Percentiles rank a stretch among this genome's conserved stretches.
Conservation (phyloP, 2,329 filamentous ascomycete genomes). For the Dactylella cylindrospora region DNA sequence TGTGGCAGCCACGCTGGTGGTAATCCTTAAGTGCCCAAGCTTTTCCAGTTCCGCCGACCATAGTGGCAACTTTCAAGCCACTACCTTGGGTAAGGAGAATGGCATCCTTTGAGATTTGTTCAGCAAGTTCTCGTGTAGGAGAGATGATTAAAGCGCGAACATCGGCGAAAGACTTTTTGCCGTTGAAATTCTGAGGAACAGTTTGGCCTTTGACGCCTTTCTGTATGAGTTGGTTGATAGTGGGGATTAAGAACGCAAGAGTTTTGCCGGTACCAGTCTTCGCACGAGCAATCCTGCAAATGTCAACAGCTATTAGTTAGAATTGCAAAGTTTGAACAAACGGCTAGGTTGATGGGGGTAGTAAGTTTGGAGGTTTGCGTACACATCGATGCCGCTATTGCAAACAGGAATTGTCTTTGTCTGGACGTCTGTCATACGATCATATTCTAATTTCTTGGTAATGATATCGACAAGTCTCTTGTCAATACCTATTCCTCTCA, state of each 20-base stretch:
- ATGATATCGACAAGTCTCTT: slow-evolving; percentile 67
- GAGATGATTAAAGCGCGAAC: slow-evolving; percentile 73
- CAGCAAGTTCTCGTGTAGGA: slow-evolving; percentile 76
- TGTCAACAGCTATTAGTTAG: slow-evolving; percentile 26
- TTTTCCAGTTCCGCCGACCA: slow-evolving; percentile 92
- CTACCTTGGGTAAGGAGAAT: slow-evolving; percentile 66
- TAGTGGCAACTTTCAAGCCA: slow-evolving; percentile 69
- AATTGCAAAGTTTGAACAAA: slow-evolving; percentile 6
- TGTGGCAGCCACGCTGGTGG: slow-evolving; percentile 74
- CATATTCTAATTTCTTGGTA: slow-evolving; percentile 70
- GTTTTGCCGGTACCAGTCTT: slow-evolving; percentile 98
- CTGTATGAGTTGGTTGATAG: slow-evolving; percentile 64
- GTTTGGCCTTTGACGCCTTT: slow-evolving; percentile 48
- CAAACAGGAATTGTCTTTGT: slow-evolving; percentile 77
- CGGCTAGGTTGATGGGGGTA: slow-evolving; percentile 14
- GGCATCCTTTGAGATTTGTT: slow-evolving; percentile 80
- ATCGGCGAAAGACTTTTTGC: slow-evolving; percentile 56
- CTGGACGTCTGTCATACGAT: slow-evolving; percentile 91
- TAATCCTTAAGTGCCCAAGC: slow-evolving; percentile 66
- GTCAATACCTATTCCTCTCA: slow-evolving; percentile 51
- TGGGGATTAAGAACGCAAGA: slow-evolving; percentile 83
- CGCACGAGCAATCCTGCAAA: slow-evolving; percentile 77
- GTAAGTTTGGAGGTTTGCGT: slow-evolving; percentile 53
- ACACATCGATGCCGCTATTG: slow-evolving; percentile 79
- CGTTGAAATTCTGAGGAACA: slow-evolving; percentile 49